Conservation (phyloP, 2,329 filamentous ascomycete genomes). For the Chaetomium olivaceum region DNA sequence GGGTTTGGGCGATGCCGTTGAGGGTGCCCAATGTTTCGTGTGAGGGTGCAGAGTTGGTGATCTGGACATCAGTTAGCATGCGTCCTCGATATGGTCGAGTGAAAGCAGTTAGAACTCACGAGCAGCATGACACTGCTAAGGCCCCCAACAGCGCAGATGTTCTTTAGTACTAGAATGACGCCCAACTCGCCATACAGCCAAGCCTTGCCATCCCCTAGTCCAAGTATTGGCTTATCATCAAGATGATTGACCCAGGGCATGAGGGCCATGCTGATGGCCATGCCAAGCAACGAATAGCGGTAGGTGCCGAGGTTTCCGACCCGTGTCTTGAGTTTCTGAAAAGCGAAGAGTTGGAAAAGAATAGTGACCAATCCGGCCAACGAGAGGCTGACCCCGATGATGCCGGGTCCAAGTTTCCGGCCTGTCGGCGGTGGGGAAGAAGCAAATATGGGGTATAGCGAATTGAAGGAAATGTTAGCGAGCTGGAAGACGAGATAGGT, state of each 20-base stretch:
- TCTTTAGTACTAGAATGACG: conserved; percentile 79
- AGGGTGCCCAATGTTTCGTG: conserved; percentile 83
- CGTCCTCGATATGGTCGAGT: not conserved
- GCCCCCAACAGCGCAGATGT: conserved; percentile 84
- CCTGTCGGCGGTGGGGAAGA: conserved; percentile 74
- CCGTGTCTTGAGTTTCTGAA: conserved; percentile 73
- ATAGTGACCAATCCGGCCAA: conserved; percentile 85
- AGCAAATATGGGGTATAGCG: conserved; percentile 90
- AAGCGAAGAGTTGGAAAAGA: conserved; percentile 83
- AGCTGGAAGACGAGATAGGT: conserved; percentile 94
- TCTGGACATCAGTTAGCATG: conserved; percentile 44
- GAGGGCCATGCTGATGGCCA: conserved; percentile 77
- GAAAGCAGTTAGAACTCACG: conserved; percentile 53
- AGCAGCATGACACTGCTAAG: conserved; percentile 85
- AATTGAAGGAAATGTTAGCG: conserved; percentile 93
- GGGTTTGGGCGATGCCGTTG: conserved; percentile 90
- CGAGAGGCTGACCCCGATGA: conserved; percentile 82
- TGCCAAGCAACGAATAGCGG: conserved; percentile 72
- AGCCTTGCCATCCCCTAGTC: conserved; percentile 60
- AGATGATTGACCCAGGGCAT: conserved; percentile 90
- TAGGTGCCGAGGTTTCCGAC: conserved; percentile 88
- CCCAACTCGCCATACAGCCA: conserved; percentile 84
- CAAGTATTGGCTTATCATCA: conserved; percentile 56
- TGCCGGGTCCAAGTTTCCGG: conserved; percentile 70
- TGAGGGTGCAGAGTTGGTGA: conserved; percentile 90